Evolutionary conservation across 192 early-diverging fungal genomes (phyloP), one percentile per base, ranked within the genome.

Genomic region (Blastocladiella britannica): DNA sequence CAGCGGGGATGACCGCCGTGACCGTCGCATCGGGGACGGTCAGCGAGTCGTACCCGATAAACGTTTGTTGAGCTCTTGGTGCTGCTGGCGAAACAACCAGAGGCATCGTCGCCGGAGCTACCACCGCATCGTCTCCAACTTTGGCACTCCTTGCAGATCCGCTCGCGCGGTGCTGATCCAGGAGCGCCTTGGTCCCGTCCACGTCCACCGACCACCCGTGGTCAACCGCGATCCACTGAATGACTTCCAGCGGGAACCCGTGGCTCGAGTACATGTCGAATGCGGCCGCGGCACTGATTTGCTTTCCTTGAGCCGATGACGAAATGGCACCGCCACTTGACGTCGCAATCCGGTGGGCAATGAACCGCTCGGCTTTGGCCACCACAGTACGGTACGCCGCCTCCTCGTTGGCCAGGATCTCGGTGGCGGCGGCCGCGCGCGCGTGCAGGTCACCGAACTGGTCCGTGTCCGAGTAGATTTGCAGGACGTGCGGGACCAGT

Each of bases 181-280:
- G 66, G 9, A 79, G 47, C 4, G 60, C 53, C 30, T 77, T 68
- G 3, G 76, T 72, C 18, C 64, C 71, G 53, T 23, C 53, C 26
- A 75, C 53, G 47, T 80, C 71, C 5, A 80, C 70, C 20, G 59
- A 63, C 78, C 78, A 80, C 4, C 75, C 78, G 22, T 67, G 67
- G 53, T 80, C 78, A 20, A 69, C 54, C 20, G 73, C 72, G 58
- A 80, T 77, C 60, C 73, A 60, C 0, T 65, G 53, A 1, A 70
- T 75, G 26, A 80, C 55, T 56, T 80, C 78, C 24, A 80, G 56
- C 1, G 78, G 78, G 56, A 80, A 80, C 3, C 78, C 78, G 60
- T 70, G 77, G 3, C 73, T 77, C 37, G 75, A 73, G 27, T 75
- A 80, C 4, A 80, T 54, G 43, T 71, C 65, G 56, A 77, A 80